Evolutionary conservation across 2,329 filamentous ascomycete genomes (phyloP).

Genomic region (Hymenoscyphus repandus): DNA sequence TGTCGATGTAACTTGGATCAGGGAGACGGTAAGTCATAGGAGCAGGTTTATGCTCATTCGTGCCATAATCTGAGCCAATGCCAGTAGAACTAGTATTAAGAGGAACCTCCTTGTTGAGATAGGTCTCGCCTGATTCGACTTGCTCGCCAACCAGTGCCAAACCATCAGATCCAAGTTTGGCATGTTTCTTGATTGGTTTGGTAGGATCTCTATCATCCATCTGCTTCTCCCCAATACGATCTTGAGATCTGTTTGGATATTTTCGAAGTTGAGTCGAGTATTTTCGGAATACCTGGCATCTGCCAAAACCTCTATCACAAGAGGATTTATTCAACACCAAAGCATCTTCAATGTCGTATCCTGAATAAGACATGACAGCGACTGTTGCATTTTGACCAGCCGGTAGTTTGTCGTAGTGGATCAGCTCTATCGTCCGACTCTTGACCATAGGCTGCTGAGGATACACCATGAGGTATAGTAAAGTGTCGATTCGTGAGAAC

Average conservation of each 20-base stretch:
- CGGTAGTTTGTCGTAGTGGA: slow-evolving; percentile 95
- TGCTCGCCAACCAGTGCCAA: slow-evolving; percentile 80
- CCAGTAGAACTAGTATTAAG: slow-evolving; percentile 70
- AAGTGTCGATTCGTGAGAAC: slow-evolving; percentile 91
- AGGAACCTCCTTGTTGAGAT: slow-evolving; percentile 85
- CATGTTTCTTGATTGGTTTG: slow-evolving; percentile 61
- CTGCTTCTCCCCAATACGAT: slow-evolving; percentile 59
- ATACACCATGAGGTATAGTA: slow-evolving; percentile 95
- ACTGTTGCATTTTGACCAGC: slow-evolving; percentile 96
- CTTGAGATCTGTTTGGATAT: slow-evolving; percentile 75
- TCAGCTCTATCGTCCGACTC: slow-evolving; percentile 91
- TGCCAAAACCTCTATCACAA: slow-evolving; percentile 88
- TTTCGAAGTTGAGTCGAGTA: slow-evolving; percentile 80
- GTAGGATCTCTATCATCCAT: slow-evolving; percentile 48
- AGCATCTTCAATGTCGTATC: slow-evolving; percentile 98
- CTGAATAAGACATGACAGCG: slow-evolving; percentile 98
- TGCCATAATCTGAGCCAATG: slow-evolving; percentile 61
- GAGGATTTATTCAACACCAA: slow-evolving; percentile 95
- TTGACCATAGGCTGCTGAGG: slow-evolving; percentile 97
- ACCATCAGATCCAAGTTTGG: slow-evolving; percentile 76
- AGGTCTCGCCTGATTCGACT: slow-evolving; percentile 73
- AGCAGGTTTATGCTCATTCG: slow-evolving; percentile 59
- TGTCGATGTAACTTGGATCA: slow-evolving; percentile 87
- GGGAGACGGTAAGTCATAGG: slow-evolving; percentile 75
- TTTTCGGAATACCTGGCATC: slow-evolving; percentile 98